Evolutionary conservation across 2,329 filamentous ascomycete genomes (phyloP).

Genomic region (Alternaria triticina): DNA sequence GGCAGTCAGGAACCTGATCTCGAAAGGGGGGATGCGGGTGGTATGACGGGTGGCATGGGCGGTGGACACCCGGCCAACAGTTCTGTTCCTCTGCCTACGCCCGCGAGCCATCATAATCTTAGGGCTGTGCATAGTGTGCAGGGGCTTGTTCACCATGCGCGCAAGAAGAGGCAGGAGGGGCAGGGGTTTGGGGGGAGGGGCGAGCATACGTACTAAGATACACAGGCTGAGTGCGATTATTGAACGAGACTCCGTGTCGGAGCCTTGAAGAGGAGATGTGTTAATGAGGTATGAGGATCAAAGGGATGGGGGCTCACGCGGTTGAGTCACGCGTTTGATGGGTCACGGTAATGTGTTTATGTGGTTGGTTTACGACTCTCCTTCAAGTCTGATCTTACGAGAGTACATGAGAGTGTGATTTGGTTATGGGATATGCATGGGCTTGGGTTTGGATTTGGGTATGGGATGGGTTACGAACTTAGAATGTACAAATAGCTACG

Average conservation of each 20-base stretch:
- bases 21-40: neutral
- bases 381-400: neutral
- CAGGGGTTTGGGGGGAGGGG: conserved; percentile 12
- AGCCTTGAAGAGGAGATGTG: neutral
- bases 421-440: neutral
- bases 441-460: neutral
- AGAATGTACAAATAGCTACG: neutral
- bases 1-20: conserved; percentile 3
- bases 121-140: neutral
- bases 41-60: neutral
- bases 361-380: neutral
- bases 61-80: neutral
- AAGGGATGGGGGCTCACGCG: too few relatives aligned
- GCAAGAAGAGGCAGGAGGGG: neutral
- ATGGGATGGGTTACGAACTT: neutral
- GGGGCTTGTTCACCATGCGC: neutral
- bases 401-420: neutral
- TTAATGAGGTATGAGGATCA: neutral
- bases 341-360: neutral
- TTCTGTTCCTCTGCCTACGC: neutral
- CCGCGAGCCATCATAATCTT: neutral
- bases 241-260: neutral
- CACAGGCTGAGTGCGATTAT: neutral
- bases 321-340: too few relatives aligned
- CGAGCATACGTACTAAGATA: neutral